These are phyloP conservation scores for Cordyceps sp. DNA, from an alignment of 2,329 filamentous ascomycete species.

Conservation along the genomic window DNA sequence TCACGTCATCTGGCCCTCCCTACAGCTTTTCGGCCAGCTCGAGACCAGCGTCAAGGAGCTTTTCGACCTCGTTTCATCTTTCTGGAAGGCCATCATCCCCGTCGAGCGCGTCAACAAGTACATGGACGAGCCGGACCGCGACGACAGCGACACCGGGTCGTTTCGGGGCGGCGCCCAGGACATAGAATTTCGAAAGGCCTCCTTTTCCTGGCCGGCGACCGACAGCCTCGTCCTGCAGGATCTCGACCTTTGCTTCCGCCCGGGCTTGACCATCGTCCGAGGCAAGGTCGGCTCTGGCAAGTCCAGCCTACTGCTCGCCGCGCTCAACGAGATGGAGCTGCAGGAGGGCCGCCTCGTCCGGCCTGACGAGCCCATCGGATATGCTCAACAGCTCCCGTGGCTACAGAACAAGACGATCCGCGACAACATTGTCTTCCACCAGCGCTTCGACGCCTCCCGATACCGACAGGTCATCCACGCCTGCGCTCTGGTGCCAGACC, in stretches of 20 bases:
- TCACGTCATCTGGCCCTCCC: conserved; percentile 72
- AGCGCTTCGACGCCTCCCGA: conserved; percentile 31
- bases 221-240: conserved; percentile 30
- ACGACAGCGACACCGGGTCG: conserved; percentile 22
- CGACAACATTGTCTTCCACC: conserved; percentile 49
- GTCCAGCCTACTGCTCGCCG: conserved; percentile 40
- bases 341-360: conserved; percentile 29
- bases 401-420: conserved; percentile 48
- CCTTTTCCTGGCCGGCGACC: conserved; percentile 66
- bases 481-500: conserved; percentile 39
- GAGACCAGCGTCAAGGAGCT: conserved; percentile 58
- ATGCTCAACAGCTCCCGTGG: conserved; percentile 47
- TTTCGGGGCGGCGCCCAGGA: conserved; percentile 16
- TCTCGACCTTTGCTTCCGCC: conserved; percentile 26
- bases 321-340: conserved; percentile 52
- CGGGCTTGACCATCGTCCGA: conserved; percentile 37
- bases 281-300: conserved; percentile 46
- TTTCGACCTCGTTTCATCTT: conserved; percentile 55
- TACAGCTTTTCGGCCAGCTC: conserved; percentile 65
- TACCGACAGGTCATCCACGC: conserved; percentile 46
- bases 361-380: conserved; percentile 32
- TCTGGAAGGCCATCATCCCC: conserved; percentile 72
- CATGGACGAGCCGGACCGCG: conserved; percentile 72
- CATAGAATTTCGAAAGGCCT: conserved; percentile 43
- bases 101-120: conserved; percentile 70